Evolutionary conservation across 495 filamentous ascomycete genomes (phyloP).

Genomic region (Tuber borchii): DNA sequence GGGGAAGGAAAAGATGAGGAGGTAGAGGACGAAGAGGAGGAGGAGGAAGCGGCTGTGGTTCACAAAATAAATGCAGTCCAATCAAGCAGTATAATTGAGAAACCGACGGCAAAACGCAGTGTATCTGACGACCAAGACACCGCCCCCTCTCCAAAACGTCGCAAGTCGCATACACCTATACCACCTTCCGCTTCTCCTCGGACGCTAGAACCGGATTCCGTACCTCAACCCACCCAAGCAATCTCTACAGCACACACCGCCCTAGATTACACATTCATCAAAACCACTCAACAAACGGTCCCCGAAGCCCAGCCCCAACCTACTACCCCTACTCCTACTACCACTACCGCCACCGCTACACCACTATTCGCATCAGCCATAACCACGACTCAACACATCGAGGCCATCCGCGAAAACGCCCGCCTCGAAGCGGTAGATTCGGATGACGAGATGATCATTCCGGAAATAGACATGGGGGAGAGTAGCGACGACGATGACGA

Average conservation of each 20-base stretch:
- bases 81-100: slow-evolving; percentile 8
- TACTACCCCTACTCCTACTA: background rate
- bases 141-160: slow-evolving; percentile 7
- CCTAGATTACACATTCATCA: background rate
- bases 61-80: background rate
- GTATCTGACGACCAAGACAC: slow-evolving; percentile 13
- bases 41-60: background rate
- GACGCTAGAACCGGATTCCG: background rate
- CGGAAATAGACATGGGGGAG: slow-evolving; percentile 32
- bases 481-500: slow-evolving; percentile 27
- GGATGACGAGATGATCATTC: slow-evolving; percentile 36
- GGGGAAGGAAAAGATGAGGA: slow-evolving; percentile 10
- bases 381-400: background rate
- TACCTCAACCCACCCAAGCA: background rate
- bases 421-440: slow-evolving; percentile 13
- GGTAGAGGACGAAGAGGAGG: background rate
- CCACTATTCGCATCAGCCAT: background rate
- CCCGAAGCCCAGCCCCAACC: background rate
- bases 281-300: background rate
- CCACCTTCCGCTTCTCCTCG: background rate
- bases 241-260: background rate
- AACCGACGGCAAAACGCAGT: slow-evolving; percentile 1
- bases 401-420: background rate
- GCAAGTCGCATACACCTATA: background rate
- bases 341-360: background rate